These are phyloP conservation scores for Gamsiella multidivaricata DNA, from an alignment of 192 early-diverging fungal species.

Conservation along the genomic window DNA sequence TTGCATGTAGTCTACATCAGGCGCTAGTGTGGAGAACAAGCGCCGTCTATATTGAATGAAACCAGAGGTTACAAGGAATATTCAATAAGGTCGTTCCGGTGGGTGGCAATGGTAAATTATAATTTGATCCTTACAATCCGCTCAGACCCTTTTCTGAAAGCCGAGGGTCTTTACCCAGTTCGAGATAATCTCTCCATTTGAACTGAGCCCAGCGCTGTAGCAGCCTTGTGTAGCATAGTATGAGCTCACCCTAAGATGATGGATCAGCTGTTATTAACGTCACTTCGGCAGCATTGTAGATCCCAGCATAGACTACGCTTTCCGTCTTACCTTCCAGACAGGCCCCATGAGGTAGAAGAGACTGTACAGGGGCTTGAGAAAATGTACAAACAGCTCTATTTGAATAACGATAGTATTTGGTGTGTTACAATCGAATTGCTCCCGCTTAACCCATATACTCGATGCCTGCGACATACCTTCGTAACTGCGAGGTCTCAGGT, in stretches of 20 bases:
- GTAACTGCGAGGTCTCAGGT: slow-evolving; percentile 55
- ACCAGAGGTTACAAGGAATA: not conserved
- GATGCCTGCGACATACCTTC: slow-evolving; percentile 47
- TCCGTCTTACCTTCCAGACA: slow-evolving; percentile 60
- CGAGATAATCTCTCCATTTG: slow-evolving; percentile 51
- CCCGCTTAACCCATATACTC: not conserved
- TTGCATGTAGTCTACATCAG: slow-evolving; percentile 56
- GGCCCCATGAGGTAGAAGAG: slow-evolving; percentile 52
- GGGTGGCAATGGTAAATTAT: not conserved
- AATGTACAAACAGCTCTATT: slow-evolving; percentile 55
- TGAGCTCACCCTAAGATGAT: slow-evolving; percentile 52
- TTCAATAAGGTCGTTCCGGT: not conserved
- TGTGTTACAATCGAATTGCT: too few relatives aligned
- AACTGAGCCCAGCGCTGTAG: slow-evolving; percentile 60
- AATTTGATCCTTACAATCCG: slow-evolving; percentile 46
- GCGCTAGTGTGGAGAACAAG: slow-evolving; percentile 50
- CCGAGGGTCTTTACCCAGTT: slow-evolving; percentile 28
- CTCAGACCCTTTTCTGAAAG: slow-evolving; percentile 16
- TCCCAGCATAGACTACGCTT: not conserved
- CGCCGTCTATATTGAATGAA: slow-evolving; percentile 17
- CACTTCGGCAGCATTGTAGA: too few relatives aligned
- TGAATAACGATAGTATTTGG: too few relatives aligned
- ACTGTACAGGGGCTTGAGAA: slow-evolving; percentile 54
- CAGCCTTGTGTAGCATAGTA: slow-evolving; percentile 52
- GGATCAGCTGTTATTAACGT: not conserved